Evolutionary conservation across 2,329 filamentous ascomycete species (phyloP).

Genomic region (Verticillium albo-atrum): DNA sequence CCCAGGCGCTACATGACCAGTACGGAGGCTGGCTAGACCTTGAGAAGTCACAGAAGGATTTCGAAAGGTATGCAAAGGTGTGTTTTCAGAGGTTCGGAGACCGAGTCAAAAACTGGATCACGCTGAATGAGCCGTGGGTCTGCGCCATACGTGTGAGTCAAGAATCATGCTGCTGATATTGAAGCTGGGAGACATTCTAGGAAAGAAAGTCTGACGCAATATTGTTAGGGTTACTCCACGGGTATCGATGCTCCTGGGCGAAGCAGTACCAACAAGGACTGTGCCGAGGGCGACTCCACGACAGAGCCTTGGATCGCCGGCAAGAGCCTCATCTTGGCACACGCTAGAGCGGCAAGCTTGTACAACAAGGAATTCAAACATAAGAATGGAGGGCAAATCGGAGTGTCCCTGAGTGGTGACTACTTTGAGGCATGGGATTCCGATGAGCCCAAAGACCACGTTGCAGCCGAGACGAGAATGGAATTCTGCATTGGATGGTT

Average conservation of each 20-base stretch:
- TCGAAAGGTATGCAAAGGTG: slow-evolving; percentile 70
- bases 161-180: background rate
- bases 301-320: slow-evolving; percentile 80
- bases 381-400: slow-evolving; percentile 71
- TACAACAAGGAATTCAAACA: slow-evolving; percentile 80
- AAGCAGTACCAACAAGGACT: slow-evolving; percentile 51
- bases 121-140: slow-evolving; percentile 89
- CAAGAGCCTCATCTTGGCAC: slow-evolving; percentile 77
- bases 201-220: background rate
- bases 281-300: slow-evolving; percentile 68
- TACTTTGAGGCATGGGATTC: slow-evolving; percentile 71
- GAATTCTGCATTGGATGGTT: slow-evolving; percentile 89
- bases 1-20: slow-evolving; percentile 70
- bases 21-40: slow-evolving; percentile 80
- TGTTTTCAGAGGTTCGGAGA: slow-evolving; percentile 70
- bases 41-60: slow-evolving; percentile 78
- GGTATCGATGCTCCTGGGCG: slow-evolving; percentile 78
- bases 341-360: slow-evolving; percentile 73
- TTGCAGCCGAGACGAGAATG: slow-evolving; percentile 74
- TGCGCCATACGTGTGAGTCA: slow-evolving; percentile 59
- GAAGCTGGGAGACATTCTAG: background rate
- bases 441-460: slow-evolving; percentile 67
- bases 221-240: slow-evolving; percentile 62
- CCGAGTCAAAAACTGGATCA: slow-evolving; percentile 79
- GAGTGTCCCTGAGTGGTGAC: slow-evolving; percentile 84